Evolutionary conservation across 139 green algal genomes (phyloP), one percentile per base, ranked within the genome.

Genomic region (Raphidocelis subcapitata): DNA sequence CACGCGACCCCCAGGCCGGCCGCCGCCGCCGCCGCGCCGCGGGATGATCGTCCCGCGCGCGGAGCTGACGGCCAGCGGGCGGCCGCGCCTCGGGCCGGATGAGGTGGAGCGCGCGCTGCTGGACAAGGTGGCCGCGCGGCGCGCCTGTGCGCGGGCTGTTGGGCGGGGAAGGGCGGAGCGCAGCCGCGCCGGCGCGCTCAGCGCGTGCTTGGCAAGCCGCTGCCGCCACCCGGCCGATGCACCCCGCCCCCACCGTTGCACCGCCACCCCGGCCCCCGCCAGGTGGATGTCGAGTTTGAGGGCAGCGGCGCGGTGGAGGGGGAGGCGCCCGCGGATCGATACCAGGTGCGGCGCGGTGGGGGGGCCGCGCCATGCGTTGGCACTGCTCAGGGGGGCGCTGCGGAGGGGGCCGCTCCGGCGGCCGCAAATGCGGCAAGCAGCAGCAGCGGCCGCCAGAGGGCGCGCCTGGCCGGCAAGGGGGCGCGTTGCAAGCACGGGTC

Each of bases 201-300:
- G 31, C 21, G 26, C 15, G 44, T 52, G 65, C 28, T 59, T 65
- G 23, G 46, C 28, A 65, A 51, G 55, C 35, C 21, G n/a, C 26
- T 5, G 23, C n/a, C 23, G 26, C 12, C 18, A 49, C 32, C n/a
- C 14, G n/a, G n/a, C n/a, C n/a, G n/a, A n/a, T n/a, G n/a, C n/a
- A n/a, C n/a, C n/a, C n/a, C n/a, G n/a, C n/a, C n/a, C 41, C 41
- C 8, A 49, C 41, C 41, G 8, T 28, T 56, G 44, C 52, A 3
- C 32, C 26, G 8, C 20, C 16, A 20, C 24, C 26, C 47, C 37
- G 16, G n/a, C n/a, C 1, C 10, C 31, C 5, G 44, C 21, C 72
- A 92, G 86, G 81, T 90, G 3, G 84, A 92, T 28, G 31, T 92
- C 49, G 69, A 87, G 35, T 92, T 93, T 67, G 67, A 85, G 0